Conservation (phyloP, 2,329 filamentous ascomycete genomes). For the Fusarium penzigii region DNA sequence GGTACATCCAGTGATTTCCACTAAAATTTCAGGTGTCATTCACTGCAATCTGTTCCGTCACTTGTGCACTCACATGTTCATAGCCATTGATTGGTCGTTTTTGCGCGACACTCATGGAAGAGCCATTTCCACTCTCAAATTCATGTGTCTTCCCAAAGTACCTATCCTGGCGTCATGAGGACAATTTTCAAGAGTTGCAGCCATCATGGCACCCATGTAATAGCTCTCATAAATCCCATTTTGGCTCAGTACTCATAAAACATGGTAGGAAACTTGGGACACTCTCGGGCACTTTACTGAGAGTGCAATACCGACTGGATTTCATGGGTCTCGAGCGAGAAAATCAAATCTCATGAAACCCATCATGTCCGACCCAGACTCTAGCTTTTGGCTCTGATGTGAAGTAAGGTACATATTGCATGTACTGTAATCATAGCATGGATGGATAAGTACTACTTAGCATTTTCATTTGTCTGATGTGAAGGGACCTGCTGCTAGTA, state of each 20-base stretch:
- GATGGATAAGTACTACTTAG: too few species aligned
- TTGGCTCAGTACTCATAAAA: not conserved
- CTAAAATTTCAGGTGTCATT: not conserved
- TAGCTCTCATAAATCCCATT: not conserved
- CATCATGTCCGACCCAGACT: not conserved
- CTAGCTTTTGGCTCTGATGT: too few species aligned
- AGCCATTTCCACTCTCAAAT: not conserved
- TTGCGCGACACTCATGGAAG: too few species aligned
- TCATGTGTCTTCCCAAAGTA: not conserved
- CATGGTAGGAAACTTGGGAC: not conserved
- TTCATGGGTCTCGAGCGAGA: not conserved
- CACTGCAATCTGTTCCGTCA: not conserved
- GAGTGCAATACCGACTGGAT: not conserved
- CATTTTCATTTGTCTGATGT: too few species aligned
- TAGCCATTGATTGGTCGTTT: too few species aligned
- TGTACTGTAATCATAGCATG: too few species aligned
- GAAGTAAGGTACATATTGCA: too few species aligned
- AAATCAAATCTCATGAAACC: not conserved
- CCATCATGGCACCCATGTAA: not conserved
- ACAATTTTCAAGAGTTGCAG: not conserved
- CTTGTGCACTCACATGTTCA: too few species aligned
- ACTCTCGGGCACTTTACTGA: not conserved
- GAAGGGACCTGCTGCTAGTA: too few species aligned
- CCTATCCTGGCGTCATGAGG: not conserved
- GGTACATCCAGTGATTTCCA: constrained; percentile 1